Base-by-base conservation (phyloP, 495 filamentous ascomycete species). In the Talaromyces nanjingensis region DNA sequence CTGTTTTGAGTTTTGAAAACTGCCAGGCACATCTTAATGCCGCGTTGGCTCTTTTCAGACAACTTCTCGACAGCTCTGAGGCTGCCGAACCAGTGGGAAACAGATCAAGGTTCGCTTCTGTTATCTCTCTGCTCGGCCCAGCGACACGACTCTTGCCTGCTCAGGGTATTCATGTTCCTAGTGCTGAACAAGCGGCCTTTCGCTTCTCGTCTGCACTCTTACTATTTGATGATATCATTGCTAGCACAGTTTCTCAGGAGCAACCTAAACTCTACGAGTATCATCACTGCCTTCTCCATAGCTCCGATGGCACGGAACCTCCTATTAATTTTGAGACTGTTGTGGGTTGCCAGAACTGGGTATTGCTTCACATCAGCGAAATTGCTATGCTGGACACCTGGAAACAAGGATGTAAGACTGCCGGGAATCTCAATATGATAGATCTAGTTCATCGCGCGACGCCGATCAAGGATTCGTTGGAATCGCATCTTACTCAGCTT, bases 21-120 rank as follows among this genome's bases (percentile, higher is more conserved):
- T 84, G 80, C 67, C 67, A 74, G 47, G 67, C 75, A 62, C 82
- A 86, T 65, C 78, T 84, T 39, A 77, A 74, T 62, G 80, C 78
- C 22, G 78, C 77, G 34, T 25, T 80, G 9, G 74, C 74, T 49
- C 75, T 86, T 27, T 86, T 83, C 57, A 69, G 63, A 60, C 74
- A 80, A 60, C 68, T 82, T 31, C 71, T 83, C 39, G 70, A 77
- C 9, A 74, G 71, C 37, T 56, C 37, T 22, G 33, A 71, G 25
- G 53, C 37, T 20, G n/a, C 25, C 34, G 37, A 47, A 6, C 9
- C 34, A 25, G 22, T 9, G 1, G 20, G 8, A 25, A 16, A 34
- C 18, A 47, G 59, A 6, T 64, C 64, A 64, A 65, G 63, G 20
- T 66, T 67, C 34, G 70, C 67, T 52, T 65, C 72, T 62, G 67